Base-by-base conservation (phyloP, 2,329 filamentous ascomycete genomes). In the Verticillium zaregamsianum region DNA sequence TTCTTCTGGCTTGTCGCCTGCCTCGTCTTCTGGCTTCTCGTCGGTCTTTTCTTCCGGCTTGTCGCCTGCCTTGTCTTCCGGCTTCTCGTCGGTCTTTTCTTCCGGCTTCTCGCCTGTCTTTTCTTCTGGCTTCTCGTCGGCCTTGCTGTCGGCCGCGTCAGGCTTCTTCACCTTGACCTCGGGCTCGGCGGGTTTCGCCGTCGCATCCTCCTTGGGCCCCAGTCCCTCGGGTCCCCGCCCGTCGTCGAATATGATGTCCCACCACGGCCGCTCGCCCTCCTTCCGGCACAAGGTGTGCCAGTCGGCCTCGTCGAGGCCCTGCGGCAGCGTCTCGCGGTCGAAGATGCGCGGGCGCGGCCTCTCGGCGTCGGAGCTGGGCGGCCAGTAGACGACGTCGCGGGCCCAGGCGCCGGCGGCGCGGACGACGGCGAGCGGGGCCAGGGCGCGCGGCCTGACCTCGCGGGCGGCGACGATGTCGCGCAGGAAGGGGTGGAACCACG, bases 171-270 rank as follows among this genome's bases (percentile, higher is more conserved):
- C 54, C 31, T 55, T 32, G 54, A 55, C 31, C 28, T 49, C 54
- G 23, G 54, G 54, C 54, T 55, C 28, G 8, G 15, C 17, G 14
- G 25, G 6, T n/a, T 55, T 31, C 54, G 28, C 28, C 5, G 28
- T 5, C 5, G 14, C 28, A n/a, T 11, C 54, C 14, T 55, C 12
- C 20, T 49, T 49, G 8, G 45, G 45, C 20, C 45, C 45, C 8
- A 49, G 54, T 3, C 7, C 54, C 31, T 32, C 25, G 23, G 54
- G 54, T 9, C 62, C 63, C 39, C 61, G 62, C 2, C 64, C 66
- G 58, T 68, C 70, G 40, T 75, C 71, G 45, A 75, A 73, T 4
- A 76, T 65, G 7, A 65, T 71, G 12, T 75, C 71, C 74, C 73
- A 76, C 5, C 62, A 54, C 69, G 68, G 11, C 4, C 61, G 35